Conservation (phyloP, 1,284 basidiomycete genomes). For the Ustilago vetiveriae region DNA sequence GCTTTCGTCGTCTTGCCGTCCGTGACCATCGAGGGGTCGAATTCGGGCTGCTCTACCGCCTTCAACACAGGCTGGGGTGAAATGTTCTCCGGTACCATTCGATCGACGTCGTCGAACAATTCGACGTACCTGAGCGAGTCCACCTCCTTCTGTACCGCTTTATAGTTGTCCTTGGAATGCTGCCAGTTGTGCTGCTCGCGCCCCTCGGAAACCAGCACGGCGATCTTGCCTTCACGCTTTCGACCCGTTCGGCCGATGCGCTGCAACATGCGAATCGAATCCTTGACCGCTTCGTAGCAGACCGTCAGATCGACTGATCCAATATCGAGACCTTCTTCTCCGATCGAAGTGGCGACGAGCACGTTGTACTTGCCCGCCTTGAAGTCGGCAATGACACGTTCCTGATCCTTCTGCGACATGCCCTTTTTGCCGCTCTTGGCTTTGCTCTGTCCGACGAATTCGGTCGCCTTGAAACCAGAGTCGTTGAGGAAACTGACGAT, state of each 20-base stretch:
- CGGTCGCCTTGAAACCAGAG: conserved; percentile 73
- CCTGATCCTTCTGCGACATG: conserved; percentile 88
- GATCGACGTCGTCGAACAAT: conserved; percentile 88
- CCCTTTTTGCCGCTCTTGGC: conserved; percentile 88
- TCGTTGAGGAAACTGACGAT: conserved; percentile 76
- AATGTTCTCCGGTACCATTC: conserved; percentile 81
- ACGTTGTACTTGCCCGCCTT: conserved; percentile 88
- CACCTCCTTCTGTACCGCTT: conserved; percentile 88
- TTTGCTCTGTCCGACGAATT: conserved; percentile 90
- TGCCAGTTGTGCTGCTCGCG: conserved; percentile 93
- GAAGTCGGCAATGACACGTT: conserved; percentile 87
- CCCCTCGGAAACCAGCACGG: conserved; percentile 89
- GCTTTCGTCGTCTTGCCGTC: conserved; percentile 22
- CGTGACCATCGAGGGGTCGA: conserved; percentile 60
- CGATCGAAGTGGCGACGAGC: conserved; percentile 94
- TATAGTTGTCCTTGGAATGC: conserved; percentile 86
- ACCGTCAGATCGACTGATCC: conserved; percentile 97
- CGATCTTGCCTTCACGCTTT: conserved; percentile 87
- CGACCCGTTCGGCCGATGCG: conserved; percentile 94
- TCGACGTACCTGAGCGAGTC: conserved; percentile 85
- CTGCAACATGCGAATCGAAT: conserved; percentile 96
- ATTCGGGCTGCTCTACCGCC: conserved; percentile 72
- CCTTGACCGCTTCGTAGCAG: conserved; percentile 96
- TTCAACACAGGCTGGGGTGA: conserved; percentile 83
- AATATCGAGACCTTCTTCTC: conserved; percentile 99